Conservation (phyloP, 768 basidiomycete genomes). For the Ephemerocybe angulata region DNA sequence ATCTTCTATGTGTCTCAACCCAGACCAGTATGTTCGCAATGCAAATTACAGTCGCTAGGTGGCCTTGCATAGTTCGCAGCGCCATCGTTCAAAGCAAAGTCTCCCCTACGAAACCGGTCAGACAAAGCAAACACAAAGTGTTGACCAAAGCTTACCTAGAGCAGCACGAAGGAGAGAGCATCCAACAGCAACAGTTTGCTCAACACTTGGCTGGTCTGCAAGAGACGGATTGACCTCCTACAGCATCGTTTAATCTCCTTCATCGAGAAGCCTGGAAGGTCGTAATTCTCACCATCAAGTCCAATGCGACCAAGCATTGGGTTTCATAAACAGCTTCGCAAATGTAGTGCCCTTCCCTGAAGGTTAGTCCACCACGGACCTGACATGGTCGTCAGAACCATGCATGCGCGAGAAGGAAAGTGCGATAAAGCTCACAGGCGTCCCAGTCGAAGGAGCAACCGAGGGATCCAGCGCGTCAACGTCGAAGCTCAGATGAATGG, state of each 20-base stretch:
- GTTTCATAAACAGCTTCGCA: constrained; percentile 92
- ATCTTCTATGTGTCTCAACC: too few species aligned
- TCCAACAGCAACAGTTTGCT: constrained; percentile 87
- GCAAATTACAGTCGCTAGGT: too few species aligned
- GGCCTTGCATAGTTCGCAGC: too few species aligned
- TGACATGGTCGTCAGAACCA: constrained; percentile 22
- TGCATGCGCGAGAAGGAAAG: constrained; percentile 1
- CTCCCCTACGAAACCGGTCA: constrained; percentile 35
- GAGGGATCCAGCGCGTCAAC: constrained; percentile 92
- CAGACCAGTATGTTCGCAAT: too few species aligned
- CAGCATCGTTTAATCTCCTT: constrained; percentile 4
- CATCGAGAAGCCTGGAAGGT: constrained; percentile 2
- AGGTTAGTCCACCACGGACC: constrained; percentile 93
- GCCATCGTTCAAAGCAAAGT: constrained; percentile 41
- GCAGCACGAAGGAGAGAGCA: constrained; percentile 83
- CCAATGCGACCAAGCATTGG: constrained; percentile 84
- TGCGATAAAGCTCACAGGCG: constrained; percentile 55
- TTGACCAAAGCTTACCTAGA: constrained; percentile 51
- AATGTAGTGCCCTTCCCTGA: constrained; percentile 98
- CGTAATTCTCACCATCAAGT: constrained; percentile 78
- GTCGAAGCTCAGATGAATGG: constrained; percentile 96
- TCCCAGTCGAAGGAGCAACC: constrained; percentile 95
- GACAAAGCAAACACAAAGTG: constrained; percentile 6
- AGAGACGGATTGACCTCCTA: constrained; percentile 98
- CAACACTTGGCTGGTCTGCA: constrained; percentile 65